phyloP scores from a whole-genome alignment of 805 yeast species.

The Candida sonorensis region DNA sequence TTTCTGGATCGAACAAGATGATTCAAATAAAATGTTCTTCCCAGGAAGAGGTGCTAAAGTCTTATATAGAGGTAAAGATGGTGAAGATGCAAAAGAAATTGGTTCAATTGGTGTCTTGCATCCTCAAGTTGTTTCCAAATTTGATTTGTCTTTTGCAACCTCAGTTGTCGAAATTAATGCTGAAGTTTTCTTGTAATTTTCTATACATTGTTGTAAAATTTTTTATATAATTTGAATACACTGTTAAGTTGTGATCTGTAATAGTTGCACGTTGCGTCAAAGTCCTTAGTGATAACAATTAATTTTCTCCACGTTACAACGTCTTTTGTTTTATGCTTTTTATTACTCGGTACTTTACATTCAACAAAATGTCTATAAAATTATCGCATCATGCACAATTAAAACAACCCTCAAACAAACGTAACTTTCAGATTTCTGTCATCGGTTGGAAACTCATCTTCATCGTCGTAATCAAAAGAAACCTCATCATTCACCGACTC shows the following conservation, averaged over 20 bases:
- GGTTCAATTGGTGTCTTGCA: conserved; percentile 94
- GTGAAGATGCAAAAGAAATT: conserved; percentile 48
- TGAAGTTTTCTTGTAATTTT: conserved; percentile 66
- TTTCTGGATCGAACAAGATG: conserved; percentile 76
- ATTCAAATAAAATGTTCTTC: conserved; percentile 68
- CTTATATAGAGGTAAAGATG: conserved; percentile 60
- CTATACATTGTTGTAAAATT: too few relatives aligned
- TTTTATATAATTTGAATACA: too few relatives aligned
- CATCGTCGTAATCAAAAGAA: conserved; percentile 26
- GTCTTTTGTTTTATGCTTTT: too few relatives aligned
- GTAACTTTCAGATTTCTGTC: conserved; percentile 24
- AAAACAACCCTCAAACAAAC: conserved; percentile 15
- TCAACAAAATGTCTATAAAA: too few relatives aligned
- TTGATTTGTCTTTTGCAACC: conserved; percentile 91
- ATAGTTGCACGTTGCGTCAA: too few relatives aligned
- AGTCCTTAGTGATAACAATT: too few relatives aligned
- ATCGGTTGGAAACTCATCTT: conserved; percentile 28
- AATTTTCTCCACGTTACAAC: too few relatives aligned
- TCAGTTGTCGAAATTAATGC: conserved; percentile 86
- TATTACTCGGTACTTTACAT: too few relatives aligned
- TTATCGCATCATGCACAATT: not conserved
- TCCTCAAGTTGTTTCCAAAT: conserved; percentile 82
- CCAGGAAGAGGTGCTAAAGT: conserved; percentile 97
- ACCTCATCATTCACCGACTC: not conserved
- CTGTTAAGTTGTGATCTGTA: too few relatives aligned